Conservation (phyloP, 805 yeast species). For the Kodamaea jinghongensis region DNA sequence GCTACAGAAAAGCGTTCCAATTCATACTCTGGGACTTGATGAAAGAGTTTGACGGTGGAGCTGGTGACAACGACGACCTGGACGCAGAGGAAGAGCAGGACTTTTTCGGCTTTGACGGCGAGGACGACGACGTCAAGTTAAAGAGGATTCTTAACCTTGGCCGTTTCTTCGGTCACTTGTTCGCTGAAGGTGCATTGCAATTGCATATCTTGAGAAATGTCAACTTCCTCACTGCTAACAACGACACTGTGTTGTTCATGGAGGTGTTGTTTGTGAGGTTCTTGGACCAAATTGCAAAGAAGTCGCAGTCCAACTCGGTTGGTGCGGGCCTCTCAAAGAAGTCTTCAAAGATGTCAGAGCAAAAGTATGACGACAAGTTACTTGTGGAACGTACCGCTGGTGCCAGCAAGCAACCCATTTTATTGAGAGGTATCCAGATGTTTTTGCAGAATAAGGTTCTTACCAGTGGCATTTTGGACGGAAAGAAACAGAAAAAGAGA, state of each 20-base stretch:
- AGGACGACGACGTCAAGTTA: constrained; percentile 54
- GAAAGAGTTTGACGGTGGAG: constrained; percentile 58
- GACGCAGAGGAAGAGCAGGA: constrained; percentile 44
- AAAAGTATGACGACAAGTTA: constrained; percentile 46
- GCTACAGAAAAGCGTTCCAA: constrained; percentile 79
- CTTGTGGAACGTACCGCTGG: constrained; percentile 50
- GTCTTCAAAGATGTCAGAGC: constrained; percentile 26
- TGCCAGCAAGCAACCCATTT: constrained; percentile 54
- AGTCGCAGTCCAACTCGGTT: constrained; percentile 48
- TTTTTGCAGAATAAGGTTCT: constrained; percentile 50
- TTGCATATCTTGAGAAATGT: constrained; percentile 70
- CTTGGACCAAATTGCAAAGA: constrained; percentile 61
- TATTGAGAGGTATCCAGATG: constrained; percentile 65
- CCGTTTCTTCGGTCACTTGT: constrained; percentile 71
- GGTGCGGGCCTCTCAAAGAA: constrained; percentile 42
- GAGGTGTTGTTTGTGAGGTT: constrained; percentile 72
- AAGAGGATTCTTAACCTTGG: constrained; percentile 70
- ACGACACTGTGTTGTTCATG: constrained; percentile 63
- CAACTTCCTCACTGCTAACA: constrained; percentile 66
- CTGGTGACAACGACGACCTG: constrained; percentile 40
- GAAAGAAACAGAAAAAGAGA: constrained; percentile 54
- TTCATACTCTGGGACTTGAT: constrained; percentile 86
- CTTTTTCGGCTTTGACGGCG: constrained; percentile 32
- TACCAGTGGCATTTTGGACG: constrained; percentile 46
- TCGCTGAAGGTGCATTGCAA: constrained; percentile 71